Evolutionary conservation across 805 yeast species (phyloP).

Genomic region (Wickerhamomyces bovis): DNA sequence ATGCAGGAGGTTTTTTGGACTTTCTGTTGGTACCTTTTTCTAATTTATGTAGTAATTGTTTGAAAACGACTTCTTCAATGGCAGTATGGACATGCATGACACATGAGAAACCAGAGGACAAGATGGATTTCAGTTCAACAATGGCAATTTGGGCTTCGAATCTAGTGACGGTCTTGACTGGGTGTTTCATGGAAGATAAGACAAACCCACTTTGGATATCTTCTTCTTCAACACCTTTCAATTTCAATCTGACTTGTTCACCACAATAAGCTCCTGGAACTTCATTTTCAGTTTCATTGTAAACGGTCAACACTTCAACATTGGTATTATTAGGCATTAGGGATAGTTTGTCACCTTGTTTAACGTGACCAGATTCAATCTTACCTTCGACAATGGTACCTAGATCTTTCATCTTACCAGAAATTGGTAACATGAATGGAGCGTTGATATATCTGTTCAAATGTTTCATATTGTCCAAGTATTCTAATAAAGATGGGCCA

Average conservation of each 20-base stretch:
- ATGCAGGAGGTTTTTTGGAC: conserved; percentile 95
- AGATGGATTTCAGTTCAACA: conserved; percentile 90
- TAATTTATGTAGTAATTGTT: conserved; percentile 81
- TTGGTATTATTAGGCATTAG: conserved; percentile 88
- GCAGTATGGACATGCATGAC: conserved; percentile 99
- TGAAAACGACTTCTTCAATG: conserved; percentile 86
- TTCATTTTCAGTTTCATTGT: conserved; percentile 93
- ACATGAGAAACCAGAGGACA: conserved; percentile 94
- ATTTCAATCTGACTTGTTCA: conserved; percentile 90
- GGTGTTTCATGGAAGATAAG: conserved; percentile 76
- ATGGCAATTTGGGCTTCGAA: conserved; percentile 97
- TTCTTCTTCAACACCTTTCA: conserved; percentile 96
- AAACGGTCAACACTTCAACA: conserved; percentile 83
- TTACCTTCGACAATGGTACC: conserved; percentile 98
- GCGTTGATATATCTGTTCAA: conserved; percentile 84
- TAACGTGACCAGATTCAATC: conserved; percentile 91
- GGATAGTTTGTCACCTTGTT: conserved; percentile 67
- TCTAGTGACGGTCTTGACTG: conserved; percentile 83
- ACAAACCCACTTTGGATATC: conserved; percentile 91
- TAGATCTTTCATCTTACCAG: conserved; percentile 92
- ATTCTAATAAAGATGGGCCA: conserved; percentile 91
- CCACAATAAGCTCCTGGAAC: conserved; percentile 88
- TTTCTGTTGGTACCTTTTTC: conserved; percentile 96
- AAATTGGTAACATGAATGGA: conserved; percentile 95
- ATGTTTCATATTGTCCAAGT: conserved; percentile 74